These are phyloP conservation scores for Striga hermonthica DNA, from an alignment of 305 asterid species.

Conservation along the genomic window DNA sequence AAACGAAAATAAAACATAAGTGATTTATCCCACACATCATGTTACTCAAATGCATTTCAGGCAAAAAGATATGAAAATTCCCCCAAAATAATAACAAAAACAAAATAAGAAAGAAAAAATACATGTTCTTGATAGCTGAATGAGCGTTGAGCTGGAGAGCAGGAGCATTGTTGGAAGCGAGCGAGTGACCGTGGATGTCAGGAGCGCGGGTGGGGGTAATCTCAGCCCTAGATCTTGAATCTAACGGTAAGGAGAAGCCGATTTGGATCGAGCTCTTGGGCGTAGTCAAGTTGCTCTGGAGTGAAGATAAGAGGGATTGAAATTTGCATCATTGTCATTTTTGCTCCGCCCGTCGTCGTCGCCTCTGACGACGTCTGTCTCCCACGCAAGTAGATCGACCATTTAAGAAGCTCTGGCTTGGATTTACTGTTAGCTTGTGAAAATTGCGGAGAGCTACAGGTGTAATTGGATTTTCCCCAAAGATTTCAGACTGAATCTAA, in stretches of 20 bases:
- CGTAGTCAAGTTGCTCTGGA: constrained; percentile 69
- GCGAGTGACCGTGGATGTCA: constrained; percentile 90
- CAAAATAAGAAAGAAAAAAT: not conserved
- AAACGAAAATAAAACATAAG: not conserved
- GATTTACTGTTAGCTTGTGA: no score
- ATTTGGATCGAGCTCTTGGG: constrained; percentile 57
- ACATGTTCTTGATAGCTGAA: constrained; percentile 92
- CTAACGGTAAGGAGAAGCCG: constrained; percentile 70
- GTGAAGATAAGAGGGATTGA: constrained; percentile 79
- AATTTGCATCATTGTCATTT: constrained; percentile 53
- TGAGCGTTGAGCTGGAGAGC: constrained; percentile 88
- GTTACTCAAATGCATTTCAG: not conserved
- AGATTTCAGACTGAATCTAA: not conserved
- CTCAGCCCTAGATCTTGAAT: constrained; percentile 90
- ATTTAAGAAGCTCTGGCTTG: constrained; percentile 33
- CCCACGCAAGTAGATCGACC: constrained; percentile 98
- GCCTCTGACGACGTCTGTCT: constrained; percentile 92
- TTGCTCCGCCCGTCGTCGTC: constrained; percentile 51
- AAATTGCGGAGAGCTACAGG: no score
- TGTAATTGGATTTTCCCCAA: not conserved
- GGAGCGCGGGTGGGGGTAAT: constrained; percentile 95
- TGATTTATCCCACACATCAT: no score
- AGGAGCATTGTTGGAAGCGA: constrained; percentile 84
- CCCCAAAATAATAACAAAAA: not conserved
- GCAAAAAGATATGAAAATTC: constrained; percentile 2